Percentiles rank a stretch among this genome's conserved stretches.
These are phyloP conservation scores for Sedum album DNA, from an alignment of 164 flowering plant genomes.

Conservation along the genomic window DNA sequence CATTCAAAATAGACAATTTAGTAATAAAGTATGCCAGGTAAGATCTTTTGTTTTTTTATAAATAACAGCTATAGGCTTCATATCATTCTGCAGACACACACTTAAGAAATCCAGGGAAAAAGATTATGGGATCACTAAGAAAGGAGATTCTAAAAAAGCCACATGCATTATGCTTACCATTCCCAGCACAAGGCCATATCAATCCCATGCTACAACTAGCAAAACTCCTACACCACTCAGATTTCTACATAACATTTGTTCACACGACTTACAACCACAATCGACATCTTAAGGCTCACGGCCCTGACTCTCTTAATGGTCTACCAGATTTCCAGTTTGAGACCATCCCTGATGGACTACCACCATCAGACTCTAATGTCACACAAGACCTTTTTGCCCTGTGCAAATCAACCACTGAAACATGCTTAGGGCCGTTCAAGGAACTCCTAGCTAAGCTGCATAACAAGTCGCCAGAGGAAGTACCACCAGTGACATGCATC, in stretches of 20 bases:
- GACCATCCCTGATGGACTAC: slow-evolving; percentile 43
- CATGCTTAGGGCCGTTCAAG: slow-evolving; percentile 23
- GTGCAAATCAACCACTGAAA: slow-evolving; percentile 19
- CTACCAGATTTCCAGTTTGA: slow-evolving; percentile 28
- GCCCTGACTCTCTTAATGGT: slow-evolving; percentile 27
- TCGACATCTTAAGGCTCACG: slow-evolving; percentile 31
- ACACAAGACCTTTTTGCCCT: slow-evolving; percentile 42
- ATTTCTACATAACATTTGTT: slow-evolving; percentile 12
- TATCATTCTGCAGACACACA: no score
- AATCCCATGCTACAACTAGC: slow-evolving; percentile 10
- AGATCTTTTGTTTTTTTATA: no score
- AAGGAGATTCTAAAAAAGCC: slow-evolving; percentile 6
- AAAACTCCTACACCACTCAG: slow-evolving; percentile 9
- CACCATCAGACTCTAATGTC: slow-evolving; percentile 16
- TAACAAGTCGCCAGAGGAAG: slow-evolving; percentile 1
- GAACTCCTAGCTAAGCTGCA: slow-evolving; percentile 23
- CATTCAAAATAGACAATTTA: no score
- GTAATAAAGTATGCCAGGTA: no score
- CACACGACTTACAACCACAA: slow-evolving; percentile 10
- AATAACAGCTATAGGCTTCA: no score
- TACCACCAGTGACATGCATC: no score
- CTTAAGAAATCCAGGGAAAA: no score
- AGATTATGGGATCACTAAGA: neutral
- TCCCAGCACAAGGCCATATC: slow-evolving; percentile 14
- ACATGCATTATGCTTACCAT: slow-evolving; percentile 13